Conservation (phyloP, 176 grass and related monocot species). For the Rhynchospora pubera region DNA sequence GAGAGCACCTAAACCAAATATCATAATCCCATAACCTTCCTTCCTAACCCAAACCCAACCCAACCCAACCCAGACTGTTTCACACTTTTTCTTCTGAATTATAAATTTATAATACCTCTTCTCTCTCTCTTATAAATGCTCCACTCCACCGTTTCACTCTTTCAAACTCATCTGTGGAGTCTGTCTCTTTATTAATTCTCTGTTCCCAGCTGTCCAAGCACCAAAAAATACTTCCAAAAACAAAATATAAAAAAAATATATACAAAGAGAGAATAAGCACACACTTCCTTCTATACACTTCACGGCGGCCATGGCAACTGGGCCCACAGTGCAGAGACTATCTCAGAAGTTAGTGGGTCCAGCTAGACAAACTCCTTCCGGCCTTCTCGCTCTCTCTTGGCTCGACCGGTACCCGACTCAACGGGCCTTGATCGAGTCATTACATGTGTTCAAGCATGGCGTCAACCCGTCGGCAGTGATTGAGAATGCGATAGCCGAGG, state of each 20-base stretch:
- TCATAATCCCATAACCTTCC: background rate
- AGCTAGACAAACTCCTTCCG: slow-evolving; percentile 37
- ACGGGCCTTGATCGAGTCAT: slow-evolving; percentile 77
- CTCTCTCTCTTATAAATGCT: background rate
- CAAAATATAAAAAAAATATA: background rate
- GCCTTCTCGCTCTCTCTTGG: slow-evolving; percentile 62
- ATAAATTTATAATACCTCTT: too few species aligned
- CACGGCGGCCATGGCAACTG: slow-evolving; percentile 27
- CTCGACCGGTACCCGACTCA: slow-evolving; percentile 91
- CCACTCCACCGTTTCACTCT: background rate
- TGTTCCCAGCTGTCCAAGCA: slow-evolving; percentile 4
- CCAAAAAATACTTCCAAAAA: background rate
- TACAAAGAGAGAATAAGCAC: background rate
- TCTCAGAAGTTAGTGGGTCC: slow-evolving; percentile 61
- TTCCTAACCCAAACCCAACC: background rate
- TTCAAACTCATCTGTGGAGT: background rate
- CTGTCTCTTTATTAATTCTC: background rate
- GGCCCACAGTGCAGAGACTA: slow-evolving; percentile 33
- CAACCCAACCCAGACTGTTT: background rate
- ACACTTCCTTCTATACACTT: background rate
- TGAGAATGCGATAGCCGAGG: slow-evolving; percentile 37
- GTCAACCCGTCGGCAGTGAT: slow-evolving; percentile 21
- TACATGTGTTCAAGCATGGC: slow-evolving; percentile 81
- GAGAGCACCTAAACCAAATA: background rate
- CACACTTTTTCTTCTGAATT: too few species aligned